Evolutionary conservation across 805 yeast species (phyloP), one percentile per base, ranked within the genome.

Genomic region (Candida argentea): DNA sequence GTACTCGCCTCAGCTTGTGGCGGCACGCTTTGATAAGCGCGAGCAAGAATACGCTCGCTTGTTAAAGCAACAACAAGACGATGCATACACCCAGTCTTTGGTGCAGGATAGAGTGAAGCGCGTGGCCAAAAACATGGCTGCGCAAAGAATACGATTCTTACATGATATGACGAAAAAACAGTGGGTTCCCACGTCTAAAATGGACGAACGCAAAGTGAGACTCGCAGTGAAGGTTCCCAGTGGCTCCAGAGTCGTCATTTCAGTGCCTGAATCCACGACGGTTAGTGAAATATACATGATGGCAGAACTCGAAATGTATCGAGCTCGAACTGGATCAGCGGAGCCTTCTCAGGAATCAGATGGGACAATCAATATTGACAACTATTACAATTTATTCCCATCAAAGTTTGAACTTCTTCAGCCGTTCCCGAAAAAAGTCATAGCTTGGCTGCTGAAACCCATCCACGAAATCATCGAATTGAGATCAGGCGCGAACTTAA

Each of bases 211-310:
- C 8, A 18, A 14, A n/a, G 28, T 22, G 8, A 30, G 38, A 11
- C 60, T 76, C 13, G 75, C 78, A 28, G 54, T 76, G 37, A 65
- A 74, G 43, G 51, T 69, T 20, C 73, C 79, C 6, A 45, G 60
- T 20, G 82, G 83, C 2, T 56, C 57, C 27, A 48, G 75, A 30
- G 43, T 65, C 5, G 55, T 73, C 2, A 64, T 67, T 19, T 61
- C 55, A 20, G 63, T 76, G 29, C 37, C 42, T 23, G 50, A 56
- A 18, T 34, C 47, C 2, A 53, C 62, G n/a, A 42, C 67, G 0
- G 36, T 69, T 14, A 47, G 44, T 22, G 75, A 73, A 24, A 41
- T 76, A 2, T 73, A 73, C 41, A 42, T 67, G 27, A 70, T 55
- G 38, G 64, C 73, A 22, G 73, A 68, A 31, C 40, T 67, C 7